phyloP scores from a whole-genome alignment of 345 rosid genomes.

The Orychophragmus violaceus region DNA sequence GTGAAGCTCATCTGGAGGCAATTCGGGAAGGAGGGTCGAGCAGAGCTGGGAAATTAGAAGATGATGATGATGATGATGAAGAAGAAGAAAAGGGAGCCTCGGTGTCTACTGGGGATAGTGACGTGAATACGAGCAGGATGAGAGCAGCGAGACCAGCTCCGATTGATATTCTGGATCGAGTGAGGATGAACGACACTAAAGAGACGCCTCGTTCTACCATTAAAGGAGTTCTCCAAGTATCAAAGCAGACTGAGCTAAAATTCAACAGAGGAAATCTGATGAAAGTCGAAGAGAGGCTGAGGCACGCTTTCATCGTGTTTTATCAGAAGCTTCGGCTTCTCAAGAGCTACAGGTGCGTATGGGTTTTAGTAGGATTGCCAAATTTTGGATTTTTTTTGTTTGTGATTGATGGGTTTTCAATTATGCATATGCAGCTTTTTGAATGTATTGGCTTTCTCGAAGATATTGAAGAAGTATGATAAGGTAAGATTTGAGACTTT shows the following conservation, averaged over 20 bases:
- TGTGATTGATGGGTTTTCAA: background rate
- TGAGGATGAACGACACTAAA: slow-evolving; percentile 37
- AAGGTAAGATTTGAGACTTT: slow-evolving; percentile 43
- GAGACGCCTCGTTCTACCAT: slow-evolving; percentile 75
- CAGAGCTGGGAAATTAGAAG: slow-evolving; percentile 33
- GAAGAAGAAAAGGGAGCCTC: background rate
- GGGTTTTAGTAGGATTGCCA: background rate
- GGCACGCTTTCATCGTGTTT: slow-evolving; percentile 49
- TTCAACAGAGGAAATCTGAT: slow-evolving; percentile 49
- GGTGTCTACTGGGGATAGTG: background rate
- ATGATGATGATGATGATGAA: slow-evolving; percentile 11
- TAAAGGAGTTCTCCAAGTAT: slow-evolving; percentile 39
- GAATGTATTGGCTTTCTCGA: slow-evolving; percentile 68
- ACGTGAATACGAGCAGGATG: background rate
- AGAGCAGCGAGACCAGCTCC: slow-evolving; percentile 40
- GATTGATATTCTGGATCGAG: slow-evolving; percentile 38
- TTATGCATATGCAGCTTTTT: slow-evolving; percentile 40
- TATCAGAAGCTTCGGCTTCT: slow-evolving; percentile 69
- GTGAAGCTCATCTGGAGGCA: slow-evolving; percentile 33
- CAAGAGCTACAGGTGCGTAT: slow-evolving; percentile 46
- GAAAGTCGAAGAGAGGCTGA: slow-evolving; percentile 48
- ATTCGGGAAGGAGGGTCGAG: slow-evolving; percentile 42
- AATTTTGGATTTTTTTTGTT: background rate
- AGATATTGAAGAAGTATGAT: slow-evolving; percentile 87
- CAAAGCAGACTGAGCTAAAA: slow-evolving; percentile 35